These are phyloP conservation scores for Trichoderma sp. DNA, from an alignment of 2,329 filamentous ascomycete species.

Conservation along the genomic window DNA sequence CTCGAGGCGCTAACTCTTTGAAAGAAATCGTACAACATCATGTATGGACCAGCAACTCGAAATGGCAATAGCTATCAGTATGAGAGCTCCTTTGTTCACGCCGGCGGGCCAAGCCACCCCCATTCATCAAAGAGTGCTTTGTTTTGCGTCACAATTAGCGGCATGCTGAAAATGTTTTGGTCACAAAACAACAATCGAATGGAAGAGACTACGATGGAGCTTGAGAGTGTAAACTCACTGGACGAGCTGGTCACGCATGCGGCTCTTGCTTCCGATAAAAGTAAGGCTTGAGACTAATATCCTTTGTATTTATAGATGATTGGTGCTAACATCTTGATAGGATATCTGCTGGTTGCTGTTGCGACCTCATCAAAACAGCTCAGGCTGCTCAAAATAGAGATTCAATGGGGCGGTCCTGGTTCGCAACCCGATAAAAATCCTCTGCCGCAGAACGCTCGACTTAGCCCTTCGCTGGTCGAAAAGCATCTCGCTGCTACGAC, in stretches of 20 bases:
- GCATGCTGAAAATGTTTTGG: slow-evolving; percentile 72
- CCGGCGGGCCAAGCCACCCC: slow-evolving; percentile 71
- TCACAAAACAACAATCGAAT: slow-evolving; percentile 70
- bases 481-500: slow-evolving; percentile 56
- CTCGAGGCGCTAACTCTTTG: slow-evolving; percentile 4
- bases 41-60: slow-evolving; percentile 63
- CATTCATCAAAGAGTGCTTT: slow-evolving; percentile 68
- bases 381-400: slow-evolving; percentile 67
- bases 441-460: slow-evolving; percentile 42
- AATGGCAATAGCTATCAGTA: slow-evolving; percentile 65
- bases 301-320: not conserved
- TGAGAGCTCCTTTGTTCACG: slow-evolving; percentile 62
- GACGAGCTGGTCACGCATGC: slow-evolving; percentile 80
- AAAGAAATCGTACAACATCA: slow-evolving; percentile 44
- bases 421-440: slow-evolving; percentile 53
- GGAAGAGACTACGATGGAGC: slow-evolving; percentile 68
- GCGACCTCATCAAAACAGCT: slow-evolving; percentile 70
- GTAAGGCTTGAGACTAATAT: slow-evolving; percentile 40
- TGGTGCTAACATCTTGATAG: slow-evolving; percentile 36
- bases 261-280: slow-evolving; percentile 69
- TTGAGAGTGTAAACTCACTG: slow-evolving; percentile 69
- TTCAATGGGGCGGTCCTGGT: slow-evolving; percentile 66
- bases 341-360: slow-evolving; percentile 61
- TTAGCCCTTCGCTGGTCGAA: slow-evolving; percentile 54
- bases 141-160: slow-evolving; percentile 72